Percentiles rank a stretch among this genome's conserved stretches.
Evolutionary conservation across 345 rosid genomes (phyloP).

Genomic region (Salix koriyanagi): DNA sequence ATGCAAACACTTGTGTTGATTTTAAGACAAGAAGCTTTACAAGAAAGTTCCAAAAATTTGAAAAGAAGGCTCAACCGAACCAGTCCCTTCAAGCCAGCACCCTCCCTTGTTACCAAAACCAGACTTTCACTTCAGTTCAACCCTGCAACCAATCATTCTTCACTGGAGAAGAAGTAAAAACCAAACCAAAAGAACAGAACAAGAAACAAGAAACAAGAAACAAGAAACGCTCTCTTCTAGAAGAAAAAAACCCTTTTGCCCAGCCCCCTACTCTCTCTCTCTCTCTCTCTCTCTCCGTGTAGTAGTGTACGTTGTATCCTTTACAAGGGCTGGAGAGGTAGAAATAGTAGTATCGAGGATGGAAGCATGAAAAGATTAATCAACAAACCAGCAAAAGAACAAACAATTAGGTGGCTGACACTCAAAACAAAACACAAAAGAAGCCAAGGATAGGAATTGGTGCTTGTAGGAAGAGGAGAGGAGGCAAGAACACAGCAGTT

Average conservation of each 20-base stretch:
- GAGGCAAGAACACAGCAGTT: slow-evolving; percentile 42
- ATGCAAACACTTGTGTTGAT: neutral
- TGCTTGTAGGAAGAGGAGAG: slow-evolving; percentile 12
- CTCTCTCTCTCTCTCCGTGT: neutral
- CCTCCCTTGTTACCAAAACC: neutral
- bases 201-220: neutral
- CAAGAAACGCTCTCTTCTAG: neutral
- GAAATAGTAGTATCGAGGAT: neutral
- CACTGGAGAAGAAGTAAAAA: slow-evolving; percentile 15
- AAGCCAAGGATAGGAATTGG: slow-evolving; percentile 17
- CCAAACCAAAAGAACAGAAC: neutral
- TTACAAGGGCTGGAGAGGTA: slow-evolving; percentile 4
- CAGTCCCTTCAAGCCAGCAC: neutral
- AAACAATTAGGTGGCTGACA: neutral
- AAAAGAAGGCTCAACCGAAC: neutral
- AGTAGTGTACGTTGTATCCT: neutral
- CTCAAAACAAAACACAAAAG: slow-evolving; percentile 21
- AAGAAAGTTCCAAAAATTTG: neutral
- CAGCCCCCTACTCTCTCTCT: neutral
- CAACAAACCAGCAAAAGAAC: slow-evolving; percentile 5
- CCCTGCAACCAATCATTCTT: slow-evolving; percentile 9
- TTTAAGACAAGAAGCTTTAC: neutral
- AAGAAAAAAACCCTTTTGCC: neutral
- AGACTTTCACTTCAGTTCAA: slow-evolving; percentile 16
- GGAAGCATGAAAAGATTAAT: slow-evolving; percentile 17